Base-by-base conservation (phyloP, 2,329 filamentous ascomycete species). In the Xylaria sp. region DNA sequence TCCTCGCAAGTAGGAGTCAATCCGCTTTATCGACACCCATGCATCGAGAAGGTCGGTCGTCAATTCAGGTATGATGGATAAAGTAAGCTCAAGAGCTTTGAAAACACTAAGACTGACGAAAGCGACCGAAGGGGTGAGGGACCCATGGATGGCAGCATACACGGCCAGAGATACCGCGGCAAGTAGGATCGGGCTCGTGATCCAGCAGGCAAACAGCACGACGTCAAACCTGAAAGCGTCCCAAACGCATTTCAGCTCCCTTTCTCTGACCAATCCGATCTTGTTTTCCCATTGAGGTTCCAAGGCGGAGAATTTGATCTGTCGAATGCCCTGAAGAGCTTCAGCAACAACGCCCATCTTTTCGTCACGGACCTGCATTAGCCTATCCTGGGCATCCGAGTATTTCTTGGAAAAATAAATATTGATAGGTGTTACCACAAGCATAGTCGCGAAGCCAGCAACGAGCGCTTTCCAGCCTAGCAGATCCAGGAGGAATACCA, bases 261-360 rank as follows among this genome's bases (percentile, higher is more conserved):
- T 87, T 52, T 90, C 86, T 75, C 93, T 85, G 8, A 90, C 87
- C 70, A 86, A 79, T 70, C 85, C 80, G 77, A 96, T 92, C 70
- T 90, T 91, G 18, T 85, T 83, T 77, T 94, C 89, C 92, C 93
- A 95, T 73, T 92, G 88, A 23, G 83, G 81, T 78, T 95, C 93
- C 1, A 94, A 81, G 0, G 92, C 92, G 0, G 92, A 92, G 74
- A 95, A 94, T 76, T 96, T 96, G 81, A 96, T 93, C 79, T 96
- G 93, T 1, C 92, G 88, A 72, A 95, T 94, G 8, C 92, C 92
- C 74, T 92, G 88, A 1, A 96, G 81, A 0, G 91, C 91, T 78
- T 96, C 92, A 0, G 92, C 92, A 37, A 96, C 86, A 15, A 94
- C 87, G 0, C 87, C 90, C 80, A 94, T 86, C 80, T 94, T 95